These are phyloP conservation scores for Trichophaea hybrida DNA, from an alignment of 2,329 filamentous ascomycete genomes.

Conservation along the genomic window DNA sequence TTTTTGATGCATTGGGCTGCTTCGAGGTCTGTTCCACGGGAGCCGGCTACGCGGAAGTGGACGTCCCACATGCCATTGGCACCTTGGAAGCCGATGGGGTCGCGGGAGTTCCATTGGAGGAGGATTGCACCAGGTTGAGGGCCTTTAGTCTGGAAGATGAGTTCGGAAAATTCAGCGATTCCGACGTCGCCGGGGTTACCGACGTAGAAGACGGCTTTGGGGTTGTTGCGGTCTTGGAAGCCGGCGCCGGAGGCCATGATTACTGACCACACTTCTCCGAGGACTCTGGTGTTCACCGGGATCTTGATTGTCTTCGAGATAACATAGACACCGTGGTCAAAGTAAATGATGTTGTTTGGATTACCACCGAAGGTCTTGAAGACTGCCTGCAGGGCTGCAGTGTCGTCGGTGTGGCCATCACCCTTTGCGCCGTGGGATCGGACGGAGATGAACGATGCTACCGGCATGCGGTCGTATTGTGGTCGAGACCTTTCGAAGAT, in stretches of 20 bases:
- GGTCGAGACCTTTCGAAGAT: slow-evolving; percentile 73
- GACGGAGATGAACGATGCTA: slow-evolving; percentile 64
- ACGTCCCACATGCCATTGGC: slow-evolving; percentile 65
- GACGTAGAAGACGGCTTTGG: slow-evolving; percentile 52
- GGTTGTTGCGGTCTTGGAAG: slow-evolving; percentile 44
- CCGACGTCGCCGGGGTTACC: slow-evolving; percentile 50
- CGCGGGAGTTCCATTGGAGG: slow-evolving; percentile 57
- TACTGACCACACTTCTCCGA: slow-evolving; percentile 46
- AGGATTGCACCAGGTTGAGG: slow-evolving; percentile 52
- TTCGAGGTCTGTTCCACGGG: slow-evolving; percentile 69
- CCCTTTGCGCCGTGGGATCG: slow-evolving; percentile 72
- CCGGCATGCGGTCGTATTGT: slow-evolving; percentile 58
- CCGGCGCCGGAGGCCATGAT: slow-evolving; percentile 43
- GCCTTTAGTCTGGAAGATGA: slow-evolving; percentile 55
- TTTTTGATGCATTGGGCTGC: slow-evolving; percentile 62
- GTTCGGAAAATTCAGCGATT: slow-evolving; percentile 55
- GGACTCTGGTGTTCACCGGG: slow-evolving; percentile 41
- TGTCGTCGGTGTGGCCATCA: slow-evolving; percentile 79
- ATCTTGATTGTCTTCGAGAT: slow-evolving; percentile 56
- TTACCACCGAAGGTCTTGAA: slow-evolving; percentile 48
- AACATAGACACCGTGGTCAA: slow-evolving; percentile 61
- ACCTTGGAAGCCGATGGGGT: slow-evolving; percentile 28
- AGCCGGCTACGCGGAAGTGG: slow-evolving; percentile 86
- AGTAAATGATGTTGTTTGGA: slow-evolving; percentile 47
- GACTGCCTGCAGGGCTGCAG: slow-evolving; percentile 63